A percentile compares a stretch with the other conserved stretches of the same genome.
These are phyloP conservation scores for Rauvolfia tetraphylla DNA, from an alignment of 257 asterid genomes.

Conservation along the genomic window DNA sequence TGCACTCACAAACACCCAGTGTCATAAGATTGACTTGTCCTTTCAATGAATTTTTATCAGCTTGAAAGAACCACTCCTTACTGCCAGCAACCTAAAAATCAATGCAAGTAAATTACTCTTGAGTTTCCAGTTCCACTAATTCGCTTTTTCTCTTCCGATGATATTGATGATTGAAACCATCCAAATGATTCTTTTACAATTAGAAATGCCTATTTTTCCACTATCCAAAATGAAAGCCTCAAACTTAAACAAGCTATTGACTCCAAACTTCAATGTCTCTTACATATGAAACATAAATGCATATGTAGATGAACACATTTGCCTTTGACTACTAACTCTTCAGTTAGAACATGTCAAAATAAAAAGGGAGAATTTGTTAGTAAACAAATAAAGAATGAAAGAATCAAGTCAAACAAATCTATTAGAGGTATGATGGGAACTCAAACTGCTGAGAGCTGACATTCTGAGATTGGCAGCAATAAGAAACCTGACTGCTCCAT, in stretches of 20 bases:
- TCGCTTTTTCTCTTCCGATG: not conserved
- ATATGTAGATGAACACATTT: not conserved
- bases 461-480: not conserved
- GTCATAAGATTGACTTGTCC: not conserved
- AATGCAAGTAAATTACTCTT: not conserved
- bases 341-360: not conserved
- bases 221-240: not conserved
- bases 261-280: not conserved
- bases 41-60: not conserved
- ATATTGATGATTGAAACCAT: not conserved
- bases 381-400: not conserved
- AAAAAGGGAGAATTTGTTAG: not conserved
- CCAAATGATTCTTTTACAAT: not conserved
- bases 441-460: not conserved
- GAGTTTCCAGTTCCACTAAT: not conserved
- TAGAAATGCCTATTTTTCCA: not conserved
- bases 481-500: not conserved
- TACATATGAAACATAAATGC: not conserved
- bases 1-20: not conserved
- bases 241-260: not conserved
- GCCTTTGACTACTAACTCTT: not conserved
- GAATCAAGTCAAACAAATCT: not conserved
- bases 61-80: not conserved
- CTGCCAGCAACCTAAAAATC: not conserved
- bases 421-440: not conserved